Base-by-base conservation (phyloP, 2,329 filamentous ascomycete species). In the Chaetomiaceae sp. region DNA sequence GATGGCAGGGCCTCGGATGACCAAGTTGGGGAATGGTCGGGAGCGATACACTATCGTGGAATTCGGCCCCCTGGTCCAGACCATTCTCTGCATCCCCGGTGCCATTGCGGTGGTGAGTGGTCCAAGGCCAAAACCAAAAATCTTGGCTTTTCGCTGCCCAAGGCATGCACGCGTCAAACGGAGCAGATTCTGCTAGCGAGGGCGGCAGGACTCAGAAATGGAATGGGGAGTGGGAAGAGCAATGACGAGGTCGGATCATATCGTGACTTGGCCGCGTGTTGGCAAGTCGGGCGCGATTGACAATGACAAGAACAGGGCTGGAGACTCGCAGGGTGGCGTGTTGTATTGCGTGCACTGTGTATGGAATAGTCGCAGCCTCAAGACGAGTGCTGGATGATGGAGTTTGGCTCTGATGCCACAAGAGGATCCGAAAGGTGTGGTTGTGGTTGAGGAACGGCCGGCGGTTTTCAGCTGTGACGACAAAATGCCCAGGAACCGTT, bases 111-210 rank as follows among this genome's bases (percentile, higher is more conserved):
- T 31, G 27, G n/a, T 51, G 37, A 51, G 47, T 53, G 54, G 51
- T 30, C 45, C 19, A 42, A 42, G 25, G 25, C n/a, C n/a, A 27
- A 27, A 5, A 27, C 6, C 5, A 12, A n/a, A 12, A 12, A 7
- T 33, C 30, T n/a, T 12, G 27, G 25, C 30, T 20, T 48, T 33
- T 51, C 46, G 54, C 41, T 54, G 54, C 54, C 54, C 51, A 51
- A 51, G 44, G 51, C 45, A 53, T 34, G 38, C 42, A 21, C 37
- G 14, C 44, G 20, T 44, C 34, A n/a, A 17, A n/a, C n/a, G 40
- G 14, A 52, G 34, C 25, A 39, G 17, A 34, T 2, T 30, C 21
- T 45, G 41, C 31, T 17, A 13, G 40, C 14, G 25, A 23, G 12
- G 20, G 20, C 19, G 19, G 8, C 6, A 6, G 10, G 10, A 25